phyloP scores from a whole-genome alignment of 1,284 basidiomycete genomes.

The Pholiota adiposa region DNA sequence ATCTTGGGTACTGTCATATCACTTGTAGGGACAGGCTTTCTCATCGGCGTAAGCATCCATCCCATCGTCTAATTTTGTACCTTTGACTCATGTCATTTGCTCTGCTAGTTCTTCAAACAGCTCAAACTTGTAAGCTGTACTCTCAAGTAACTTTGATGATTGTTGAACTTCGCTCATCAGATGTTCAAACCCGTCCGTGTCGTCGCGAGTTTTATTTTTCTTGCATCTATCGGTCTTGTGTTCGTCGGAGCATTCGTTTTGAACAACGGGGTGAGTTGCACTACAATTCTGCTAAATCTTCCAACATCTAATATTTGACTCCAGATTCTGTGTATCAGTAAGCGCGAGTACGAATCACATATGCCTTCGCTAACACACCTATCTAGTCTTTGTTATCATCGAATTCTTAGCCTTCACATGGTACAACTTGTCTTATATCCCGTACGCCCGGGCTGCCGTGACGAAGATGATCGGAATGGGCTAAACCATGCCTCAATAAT shows the following conservation, averaged over 20 bases:
- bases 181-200: slow-evolving; percentile 95
- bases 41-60: slow-evolving; percentile 72
- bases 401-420: slow-evolving; percentile 87
- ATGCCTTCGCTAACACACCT: slow-evolving; percentile 44
- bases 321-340: slow-evolving; percentile 41
- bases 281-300: slow-evolving; percentile 10
- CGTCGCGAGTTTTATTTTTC: slow-evolving; percentile 81
- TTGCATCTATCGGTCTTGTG: slow-evolving; percentile 77
- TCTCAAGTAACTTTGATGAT: slow-evolving; percentile 5
- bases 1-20: slow-evolving; percentile 83
- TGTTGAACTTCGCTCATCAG: slow-evolving; percentile 39
- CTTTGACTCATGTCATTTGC: neutral
- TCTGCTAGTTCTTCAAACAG: slow-evolving; percentile 73
- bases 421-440: slow-evolving; percentile 86
- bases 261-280: slow-evolving; percentile 58
- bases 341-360: slow-evolving; percentile 22
- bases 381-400: slow-evolving; percentile 83
- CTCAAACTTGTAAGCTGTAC: slow-evolving; percentile 67
- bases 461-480: slow-evolving; percentile 66
- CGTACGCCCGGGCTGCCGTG: slow-evolving; percentile 80
- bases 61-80: neutral
- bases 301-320: neutral
- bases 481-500: slow-evolving; percentile 18
- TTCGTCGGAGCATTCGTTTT: slow-evolving; percentile 85
- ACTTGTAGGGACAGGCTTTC: slow-evolving; percentile 87